Conservation (phyloP, 805 yeast species). For the Candida morakotiae region DNA sequence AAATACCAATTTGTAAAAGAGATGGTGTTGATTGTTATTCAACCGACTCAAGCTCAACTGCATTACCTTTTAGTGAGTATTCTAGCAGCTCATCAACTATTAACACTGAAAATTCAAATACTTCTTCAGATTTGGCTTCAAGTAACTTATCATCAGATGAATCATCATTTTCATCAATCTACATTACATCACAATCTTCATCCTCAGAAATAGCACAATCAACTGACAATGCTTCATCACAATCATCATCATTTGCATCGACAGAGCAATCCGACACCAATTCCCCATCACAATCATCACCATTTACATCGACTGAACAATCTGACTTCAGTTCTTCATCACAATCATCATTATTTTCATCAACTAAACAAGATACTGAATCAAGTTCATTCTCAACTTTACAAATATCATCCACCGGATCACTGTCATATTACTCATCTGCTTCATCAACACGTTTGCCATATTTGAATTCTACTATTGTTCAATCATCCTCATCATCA, state of each 20-base stretch:
- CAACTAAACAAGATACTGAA: too few species aligned
- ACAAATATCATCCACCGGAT: background rate
- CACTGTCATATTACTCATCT: background rate
- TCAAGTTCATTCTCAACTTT: background rate
- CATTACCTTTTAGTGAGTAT: background rate
- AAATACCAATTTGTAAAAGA: conserved; percentile 1
- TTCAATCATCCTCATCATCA: background rate
- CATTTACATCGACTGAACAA: too few species aligned
- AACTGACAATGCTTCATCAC: too few species aligned
- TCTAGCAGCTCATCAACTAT: background rate
- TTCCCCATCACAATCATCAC: too few species aligned
- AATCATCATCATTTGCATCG: too few species aligned
- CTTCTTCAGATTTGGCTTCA: background rate
- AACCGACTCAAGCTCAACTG: background rate
- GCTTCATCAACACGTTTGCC: conserved; percentile 1
- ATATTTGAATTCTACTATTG: background rate
- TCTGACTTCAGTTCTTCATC: too few species aligned
- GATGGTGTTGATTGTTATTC: conserved; percentile 1
- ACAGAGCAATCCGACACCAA: too few species aligned
- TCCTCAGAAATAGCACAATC: too few species aligned
- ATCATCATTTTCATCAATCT: background rate
- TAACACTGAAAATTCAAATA: too few species aligned
- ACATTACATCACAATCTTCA: background rate
- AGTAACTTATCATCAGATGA: too few species aligned
- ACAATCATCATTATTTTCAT: too few species aligned